Evolutionary conservation across 495 filamentous ascomycete species (phyloP).

Genomic region (Amniculicola lignicola): DNA sequence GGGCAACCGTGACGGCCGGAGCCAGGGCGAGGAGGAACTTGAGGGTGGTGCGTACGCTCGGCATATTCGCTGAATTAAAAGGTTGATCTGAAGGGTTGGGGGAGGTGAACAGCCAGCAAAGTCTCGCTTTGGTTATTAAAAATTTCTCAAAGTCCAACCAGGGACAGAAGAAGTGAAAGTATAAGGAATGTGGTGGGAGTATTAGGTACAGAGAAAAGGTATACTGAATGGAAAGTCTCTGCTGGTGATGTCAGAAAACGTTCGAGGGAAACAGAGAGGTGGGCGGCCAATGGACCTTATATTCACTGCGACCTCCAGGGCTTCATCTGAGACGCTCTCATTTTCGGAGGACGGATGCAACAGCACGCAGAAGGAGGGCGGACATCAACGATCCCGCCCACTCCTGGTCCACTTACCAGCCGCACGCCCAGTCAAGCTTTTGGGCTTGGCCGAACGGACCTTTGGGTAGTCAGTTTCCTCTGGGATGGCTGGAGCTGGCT

Average conservation of each 20-base stretch:
- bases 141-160: conserved; percentile 35
- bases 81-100: background rate
- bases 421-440: conserved; percentile 25
- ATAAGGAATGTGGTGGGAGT: conserved; percentile 27
- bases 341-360: conserved; percentile 33
- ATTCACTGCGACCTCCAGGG: conserved; percentile 28
- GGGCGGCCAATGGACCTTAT: conserved; percentile 34
- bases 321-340: conserved; percentile 36
- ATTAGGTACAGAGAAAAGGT: conserved; percentile 26
- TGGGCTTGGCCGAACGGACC: conserved; percentile 18
- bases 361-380: conserved; percentile 17
- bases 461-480: conserved; percentile 11
- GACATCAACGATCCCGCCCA: conserved; percentile 29
- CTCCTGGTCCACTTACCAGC: conserved; percentile 28
- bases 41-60: conserved; percentile 30
- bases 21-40: conserved; percentile 26
- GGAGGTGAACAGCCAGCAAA: conserved; percentile 22
- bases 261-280: conserved; percentile 25
- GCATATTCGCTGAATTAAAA: conserved; percentile 32
- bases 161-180: conserved; percentile 34
- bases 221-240: conserved; percentile 27
- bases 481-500: conserved; percentile 3
- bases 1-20: conserved; percentile 18
- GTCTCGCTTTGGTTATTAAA: conserved; percentile 29
- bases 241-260: conserved; percentile 33